Evolutionary conservation across 2,329 filamentous ascomycete species (phyloP).

Genomic region (Fusarium sororula): DNA sequence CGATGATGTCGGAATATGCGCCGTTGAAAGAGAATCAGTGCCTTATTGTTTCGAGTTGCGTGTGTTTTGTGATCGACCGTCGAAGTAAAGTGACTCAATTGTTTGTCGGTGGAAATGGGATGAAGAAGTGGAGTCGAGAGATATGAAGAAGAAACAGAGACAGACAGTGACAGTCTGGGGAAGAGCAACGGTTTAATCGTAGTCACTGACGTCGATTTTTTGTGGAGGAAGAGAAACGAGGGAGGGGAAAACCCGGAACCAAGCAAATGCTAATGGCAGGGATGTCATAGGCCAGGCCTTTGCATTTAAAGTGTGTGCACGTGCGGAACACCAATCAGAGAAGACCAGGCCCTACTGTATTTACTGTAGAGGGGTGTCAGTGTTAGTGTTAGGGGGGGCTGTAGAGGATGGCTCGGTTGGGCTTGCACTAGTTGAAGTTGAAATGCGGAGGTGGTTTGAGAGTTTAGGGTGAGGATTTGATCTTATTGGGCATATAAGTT

Average conservation of each 20-base stretch:
- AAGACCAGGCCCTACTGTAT: background rate
- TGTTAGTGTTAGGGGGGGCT: background rate
- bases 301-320: conserved; percentile 29
- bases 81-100: conserved; percentile 2
- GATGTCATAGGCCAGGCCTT: conserved; percentile 44
- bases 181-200: background rate
- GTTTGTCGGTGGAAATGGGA: background rate
- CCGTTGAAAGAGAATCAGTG: conserved; percentile 1
- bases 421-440: conserved; percentile 16
- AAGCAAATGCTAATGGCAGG: conserved; percentile 47
- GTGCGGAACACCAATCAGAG: background rate
- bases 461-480: conserved; percentile 5
- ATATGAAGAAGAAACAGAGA: conserved; percentile 3
- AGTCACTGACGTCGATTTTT: conserved; percentile 38
- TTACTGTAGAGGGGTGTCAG: background rate
- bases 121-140: conserved; percentile 16
- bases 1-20: background rate
- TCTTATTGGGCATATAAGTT: conserved; percentile 16
- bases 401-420: conserved; percentile 14
- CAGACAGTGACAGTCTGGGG: conserved; percentile 19
- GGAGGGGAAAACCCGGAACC: background rate
- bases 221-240: conserved; percentile 8
- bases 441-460: conserved; percentile 12
- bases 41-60: background rate
- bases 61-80: background rate